Percentiles rank a stretch among this genome's conserved stretches.
These are phyloP conservation scores for Boletus semigastroideus DNA, from an alignment of 1,284 basidiomycete genomes.

Conservation along the genomic window DNA sequence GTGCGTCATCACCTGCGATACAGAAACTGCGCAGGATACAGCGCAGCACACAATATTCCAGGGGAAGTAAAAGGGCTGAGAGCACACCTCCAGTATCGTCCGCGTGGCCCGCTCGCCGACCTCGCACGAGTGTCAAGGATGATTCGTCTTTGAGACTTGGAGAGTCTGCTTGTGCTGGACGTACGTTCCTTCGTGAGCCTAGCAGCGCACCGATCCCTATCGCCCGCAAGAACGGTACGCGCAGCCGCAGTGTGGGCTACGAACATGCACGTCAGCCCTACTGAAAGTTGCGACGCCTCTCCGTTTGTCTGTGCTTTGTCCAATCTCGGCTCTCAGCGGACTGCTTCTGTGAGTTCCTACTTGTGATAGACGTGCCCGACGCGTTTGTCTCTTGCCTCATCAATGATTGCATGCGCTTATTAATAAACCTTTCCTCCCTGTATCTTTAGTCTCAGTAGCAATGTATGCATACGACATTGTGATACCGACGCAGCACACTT, in stretches of 20 bases:
- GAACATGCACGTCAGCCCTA: conserved; percentile 16
- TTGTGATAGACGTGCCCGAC: neutral
- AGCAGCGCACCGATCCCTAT: conserved; percentile 25
- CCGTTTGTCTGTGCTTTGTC: neutral
- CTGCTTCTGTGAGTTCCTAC: conserved; percentile 19
- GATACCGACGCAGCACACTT: neutral
- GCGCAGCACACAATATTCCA: neutral
- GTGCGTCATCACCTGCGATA: conserved; percentile 15
- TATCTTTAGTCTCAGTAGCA: conserved; percentile 15
- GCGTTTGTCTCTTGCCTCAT: conserved; percentile 1
- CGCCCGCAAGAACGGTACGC: conserved; percentile 19
- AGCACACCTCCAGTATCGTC: conserved; percentile 30
- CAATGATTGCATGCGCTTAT: conserved; percentile 13
- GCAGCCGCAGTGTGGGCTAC: conserved; percentile 29
- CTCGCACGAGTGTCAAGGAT: conserved; percentile 18
- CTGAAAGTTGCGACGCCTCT: conserved; percentile 4
- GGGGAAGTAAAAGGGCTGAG: conserved; percentile 25
- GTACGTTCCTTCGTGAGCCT: conserved; percentile 29
- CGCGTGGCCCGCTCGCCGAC: conserved; percentile 17
- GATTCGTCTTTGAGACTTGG: conserved; percentile 5
- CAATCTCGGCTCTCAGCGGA: neutral
- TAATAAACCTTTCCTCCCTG: neutral
- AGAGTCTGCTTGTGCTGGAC: conserved; percentile 4
- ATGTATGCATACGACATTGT: conserved; percentile 7
- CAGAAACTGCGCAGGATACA: conserved; percentile 26